Evolutionary conservation across 169 alveolate species (phyloP).

Genomic region (Plasmodium chabaudi): DNA sequence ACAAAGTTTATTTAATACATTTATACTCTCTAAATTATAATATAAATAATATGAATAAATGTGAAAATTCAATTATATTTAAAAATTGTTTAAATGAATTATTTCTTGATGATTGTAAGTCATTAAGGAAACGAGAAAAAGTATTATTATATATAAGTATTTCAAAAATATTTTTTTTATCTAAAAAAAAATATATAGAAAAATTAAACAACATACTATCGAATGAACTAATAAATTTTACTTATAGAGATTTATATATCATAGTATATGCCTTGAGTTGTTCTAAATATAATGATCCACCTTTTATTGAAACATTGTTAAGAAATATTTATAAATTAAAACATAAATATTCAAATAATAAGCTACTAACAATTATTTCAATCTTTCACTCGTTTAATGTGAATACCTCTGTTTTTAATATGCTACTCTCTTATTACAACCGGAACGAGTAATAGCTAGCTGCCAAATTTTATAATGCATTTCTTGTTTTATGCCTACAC

Average conservation of each 20-base stretch:
- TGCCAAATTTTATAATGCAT: background rate
- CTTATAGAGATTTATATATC: conserved; percentile 53
- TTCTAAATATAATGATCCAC: conserved; percentile 31
- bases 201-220: conserved; percentile 23
- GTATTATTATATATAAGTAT: conserved; percentile 37
- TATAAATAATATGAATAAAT: conserved; percentile 1
- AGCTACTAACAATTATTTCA: conserved; percentile 36
- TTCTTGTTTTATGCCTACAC: background rate
- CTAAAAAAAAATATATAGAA: conserved; percentile 25
- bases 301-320: conserved; percentile 49
- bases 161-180: conserved; percentile 27
- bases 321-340: conserved; percentile 57
- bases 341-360: conserved; percentile 32
- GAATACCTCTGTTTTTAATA: conserved; percentile 40
- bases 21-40: conserved; percentile 16
- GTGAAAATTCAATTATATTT: conserved; percentile 5
- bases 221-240: conserved; percentile 44
- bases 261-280: conserved; percentile 35
- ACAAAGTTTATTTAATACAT: conserved; percentile 19
- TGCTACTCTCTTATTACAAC: conserved; percentile 32
- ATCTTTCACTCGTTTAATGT: conserved; percentile 47
- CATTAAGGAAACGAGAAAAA: conserved; percentile 43
- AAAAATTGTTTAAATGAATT: conserved; percentile 10
- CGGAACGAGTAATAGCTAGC: conserved; percentile 9
- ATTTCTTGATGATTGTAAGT: conserved; percentile 28